Evolutionary conservation across 768 basidiomycete species (phyloP), one percentile per base, ranked within the genome.

Genomic region (Hygrocybe punicea): DNA sequence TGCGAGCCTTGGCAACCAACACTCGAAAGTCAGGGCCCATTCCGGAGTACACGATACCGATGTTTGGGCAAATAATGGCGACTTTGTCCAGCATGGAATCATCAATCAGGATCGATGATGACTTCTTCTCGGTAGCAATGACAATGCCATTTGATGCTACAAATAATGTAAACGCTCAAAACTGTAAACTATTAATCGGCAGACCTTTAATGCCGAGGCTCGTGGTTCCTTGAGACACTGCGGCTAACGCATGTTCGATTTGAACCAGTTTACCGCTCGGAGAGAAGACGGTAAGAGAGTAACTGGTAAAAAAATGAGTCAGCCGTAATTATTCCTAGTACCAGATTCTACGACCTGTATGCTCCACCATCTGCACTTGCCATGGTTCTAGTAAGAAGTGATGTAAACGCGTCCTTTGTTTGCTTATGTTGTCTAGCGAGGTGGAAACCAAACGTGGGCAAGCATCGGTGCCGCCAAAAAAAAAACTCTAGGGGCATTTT

Each of bases 1-100:
- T 98, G 52, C 97, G 84, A 10, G 97, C 97, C 69, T 91, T 93
- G 49, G 91, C 81, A 46, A 99, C 87, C 58, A 99, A 81, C 21
- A 99, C 84, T 42, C 97, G 85, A 73, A 97, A 99, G 74, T 99
- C 97, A 48, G 97, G 97, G 1, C 97, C 95, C 97, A 99, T 99
- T 35, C 97, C 97, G 34, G 94, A 96, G 78, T 99, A 99, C 47
- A 99, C 97, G 63, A 99, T 92, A 51, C 97, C 97, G 66, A 99
- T 98, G 74, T 98, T 98, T 35, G 97, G 97, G 73, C 96, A 98
- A 61, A 99, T 87, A 51, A 96, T 82, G 1, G 94, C 92, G 60
- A 97, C 93, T 76, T 97, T 98, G 73, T 99, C 97, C 65, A 99
- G 84, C 81, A 96, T 92, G 29, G 92, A 92, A 73, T 98, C 93